A percentile compares a stretch with the other conserved stretches of the same genome.
These are phyloP conservation scores for Penicillium ochrochloron DNA, from an alignment of 495 filamentous ascomycete genomes.

Conservation along the genomic window DNA sequence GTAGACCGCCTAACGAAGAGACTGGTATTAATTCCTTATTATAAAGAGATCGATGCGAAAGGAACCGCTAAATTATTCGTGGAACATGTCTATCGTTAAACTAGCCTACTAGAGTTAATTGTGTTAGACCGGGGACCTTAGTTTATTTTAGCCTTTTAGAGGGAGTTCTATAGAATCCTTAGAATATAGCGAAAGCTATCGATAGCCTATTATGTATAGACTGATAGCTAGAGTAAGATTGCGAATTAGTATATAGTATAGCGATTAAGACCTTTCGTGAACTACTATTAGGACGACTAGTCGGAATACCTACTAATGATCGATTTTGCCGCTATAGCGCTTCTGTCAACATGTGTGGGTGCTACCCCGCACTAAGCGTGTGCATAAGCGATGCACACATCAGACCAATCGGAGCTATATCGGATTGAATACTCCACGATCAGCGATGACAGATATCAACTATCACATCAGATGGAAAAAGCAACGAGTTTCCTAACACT, in stretches of 20 bases:
- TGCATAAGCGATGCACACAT: too few relatives aligned
- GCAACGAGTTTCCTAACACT: too few relatives aligned
- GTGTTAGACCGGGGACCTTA: conserved; percentile 27
- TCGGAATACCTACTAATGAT: conserved; percentile 11
- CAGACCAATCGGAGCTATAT: too few relatives aligned
- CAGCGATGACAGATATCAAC: too few relatives aligned
- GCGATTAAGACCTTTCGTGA: conserved; percentile 10
- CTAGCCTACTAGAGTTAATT: conserved; percentile 19
- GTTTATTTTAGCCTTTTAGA: conserved; percentile 25
- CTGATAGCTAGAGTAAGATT: conserved; percentile 20
- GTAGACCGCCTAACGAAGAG: conserved; percentile 11
- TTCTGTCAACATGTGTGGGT: too few relatives aligned
- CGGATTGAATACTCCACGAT: too few relatives aligned
- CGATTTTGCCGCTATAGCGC: neutral
- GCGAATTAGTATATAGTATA: conserved; percentile 13
- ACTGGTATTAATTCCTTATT: conserved; percentile 2
- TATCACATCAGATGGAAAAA: too few relatives aligned
- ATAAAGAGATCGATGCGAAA: neutral
- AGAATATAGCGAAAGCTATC: conserved; percentile 21
- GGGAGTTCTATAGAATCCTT: conserved; percentile 18
- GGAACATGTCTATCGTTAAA: neutral
- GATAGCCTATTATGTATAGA: conserved; percentile 26
- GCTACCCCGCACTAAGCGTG: too few relatives aligned
- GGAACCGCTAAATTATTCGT: conserved; percentile 1
- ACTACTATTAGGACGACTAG: conserved; percentile 19